A percentile compares a stretch with the other conserved stretches of the same genome.
Conservation (phyloP, 805 yeast species). For the Ogataea pignaliae region DNA sequence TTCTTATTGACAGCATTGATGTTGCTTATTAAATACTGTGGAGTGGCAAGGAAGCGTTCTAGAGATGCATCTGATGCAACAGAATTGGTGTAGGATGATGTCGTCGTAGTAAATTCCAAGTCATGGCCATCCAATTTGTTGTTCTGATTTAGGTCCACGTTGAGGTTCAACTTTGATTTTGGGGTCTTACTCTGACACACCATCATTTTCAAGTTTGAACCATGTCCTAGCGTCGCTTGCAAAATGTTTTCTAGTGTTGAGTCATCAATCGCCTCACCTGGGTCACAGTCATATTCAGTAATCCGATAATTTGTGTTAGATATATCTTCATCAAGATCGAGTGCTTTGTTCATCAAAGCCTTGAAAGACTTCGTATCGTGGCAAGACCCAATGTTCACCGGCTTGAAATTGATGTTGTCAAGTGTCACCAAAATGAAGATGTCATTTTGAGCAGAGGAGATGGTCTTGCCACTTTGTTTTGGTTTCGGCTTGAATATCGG, state of each 20-base stretch:
- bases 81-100: slow-evolving; percentile 53
- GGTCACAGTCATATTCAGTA: slow-evolving; percentile 62
- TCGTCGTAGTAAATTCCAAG: slow-evolving; percentile 33
- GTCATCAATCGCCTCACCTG: slow-evolving; percentile 55
- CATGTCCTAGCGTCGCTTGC: slow-evolving; percentile 29
- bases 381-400: slow-evolving; percentile 38
- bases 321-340: slow-evolving; percentile 35
- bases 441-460: slow-evolving; percentile 9
- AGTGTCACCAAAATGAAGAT: slow-evolving; percentile 51
- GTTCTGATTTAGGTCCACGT: background rate
- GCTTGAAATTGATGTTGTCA: slow-evolving; percentile 55
- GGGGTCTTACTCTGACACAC: slow-evolving; percentile 9
- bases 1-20: slow-evolving; percentile 10
- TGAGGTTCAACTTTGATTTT: background rate
- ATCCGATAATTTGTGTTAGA: slow-evolving; percentile 43
- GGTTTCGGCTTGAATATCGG: too few species aligned
- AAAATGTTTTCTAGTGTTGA: slow-evolving; percentile 37
- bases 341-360: slow-evolving; percentile 24
- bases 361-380: slow-evolving; percentile 30
- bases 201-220: slow-evolving; percentile 17
- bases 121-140: background rate
- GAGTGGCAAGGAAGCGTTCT: slow-evolving; percentile 53
- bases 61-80: slow-evolving; percentile 39
- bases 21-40: slow-evolving; percentile 55
- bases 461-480: too few species aligned